Conservation (phyloP, 768 basidiomycete species). For the Trametes elegans region DNA sequence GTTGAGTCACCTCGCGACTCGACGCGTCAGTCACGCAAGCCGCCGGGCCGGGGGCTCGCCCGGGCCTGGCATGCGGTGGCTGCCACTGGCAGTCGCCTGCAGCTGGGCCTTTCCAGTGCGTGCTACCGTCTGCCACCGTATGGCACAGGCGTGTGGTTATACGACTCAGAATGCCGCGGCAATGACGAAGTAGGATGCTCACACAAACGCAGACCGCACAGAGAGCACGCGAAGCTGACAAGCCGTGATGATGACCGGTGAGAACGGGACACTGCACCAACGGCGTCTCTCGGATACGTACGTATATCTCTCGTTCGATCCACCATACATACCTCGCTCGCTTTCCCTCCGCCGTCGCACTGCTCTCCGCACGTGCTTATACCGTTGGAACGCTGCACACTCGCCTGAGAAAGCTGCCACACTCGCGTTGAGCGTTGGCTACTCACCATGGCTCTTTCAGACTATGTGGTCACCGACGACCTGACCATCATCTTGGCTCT, state of each 20-base stretch:
- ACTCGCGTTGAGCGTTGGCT: not conserved
- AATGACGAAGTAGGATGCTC: not conserved
- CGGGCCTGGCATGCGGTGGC: too few species aligned
- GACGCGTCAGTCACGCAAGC: constrained; percentile 5
- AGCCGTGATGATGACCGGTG: not conserved
- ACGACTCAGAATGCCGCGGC: too few species aligned
- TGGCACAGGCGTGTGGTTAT: too few species aligned
- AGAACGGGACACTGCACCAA: not conserved
- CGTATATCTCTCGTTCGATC: not conserved
- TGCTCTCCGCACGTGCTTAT: too few species aligned
- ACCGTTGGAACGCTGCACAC: too few species aligned
- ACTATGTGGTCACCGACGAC: constrained; percentile 75
- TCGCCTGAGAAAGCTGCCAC: too few species aligned
- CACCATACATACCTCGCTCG: not conserved
- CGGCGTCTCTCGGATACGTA: not conserved
- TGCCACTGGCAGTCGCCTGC: too few species aligned
- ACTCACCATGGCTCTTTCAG: constrained; percentile 42
- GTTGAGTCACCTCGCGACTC: constrained; percentile 12
- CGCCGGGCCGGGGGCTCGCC: not conserved
- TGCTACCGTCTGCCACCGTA: too few species aligned
- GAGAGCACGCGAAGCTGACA: not conserved
- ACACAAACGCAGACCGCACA: not conserved
- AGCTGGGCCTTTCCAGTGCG: too few species aligned
- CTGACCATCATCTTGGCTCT: constrained; percentile 74
- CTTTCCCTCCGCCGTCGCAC: too few species aligned